Conservation (phyloP, 2,329 filamentous ascomycete genomes). For the Dactylellina leptospora region DNA sequence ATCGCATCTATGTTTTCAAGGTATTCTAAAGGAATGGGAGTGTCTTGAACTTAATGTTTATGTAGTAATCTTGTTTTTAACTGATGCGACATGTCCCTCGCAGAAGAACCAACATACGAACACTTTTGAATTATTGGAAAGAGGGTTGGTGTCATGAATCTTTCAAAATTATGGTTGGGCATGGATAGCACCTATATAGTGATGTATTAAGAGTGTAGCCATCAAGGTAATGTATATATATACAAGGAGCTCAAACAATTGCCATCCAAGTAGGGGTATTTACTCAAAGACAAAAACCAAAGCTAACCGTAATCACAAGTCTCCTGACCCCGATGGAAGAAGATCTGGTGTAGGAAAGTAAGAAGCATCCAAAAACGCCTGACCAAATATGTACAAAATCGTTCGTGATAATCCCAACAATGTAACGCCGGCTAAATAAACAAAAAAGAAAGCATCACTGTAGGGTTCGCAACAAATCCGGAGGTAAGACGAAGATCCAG, state of each 20-base stretch:
- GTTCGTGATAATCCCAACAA: not conserved
- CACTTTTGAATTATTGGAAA: too few relatives aligned
- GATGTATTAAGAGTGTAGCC: not conserved
- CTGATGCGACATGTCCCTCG: too few relatives aligned
- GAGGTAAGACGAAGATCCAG: too few relatives aligned
- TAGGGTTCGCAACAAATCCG: too few relatives aligned
- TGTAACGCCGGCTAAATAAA: slow-evolving; percentile 45
- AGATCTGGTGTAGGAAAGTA: not conserved
- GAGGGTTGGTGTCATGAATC: too few relatives aligned
- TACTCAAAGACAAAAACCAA: slow-evolving; percentile 7
- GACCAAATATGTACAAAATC: slow-evolving; percentile 28
- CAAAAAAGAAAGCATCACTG: slow-evolving; percentile 15
- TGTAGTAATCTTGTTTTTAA: too few relatives aligned
- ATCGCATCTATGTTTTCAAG: too few relatives aligned
- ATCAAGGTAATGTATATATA: slow-evolving; percentile 2
- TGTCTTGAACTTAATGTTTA: too few relatives aligned
- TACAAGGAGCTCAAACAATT: slow-evolving; percentile 17
- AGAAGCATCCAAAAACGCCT: slow-evolving; percentile 29
- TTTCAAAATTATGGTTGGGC: too few relatives aligned
- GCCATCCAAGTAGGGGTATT: not conserved
- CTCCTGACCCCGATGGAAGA: not conserved
- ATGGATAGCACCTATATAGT: not conserved
- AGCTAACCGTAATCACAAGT: not conserved
- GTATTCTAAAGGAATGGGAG: too few relatives aligned
- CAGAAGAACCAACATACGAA: too few relatives aligned